Evolutionary conservation across 1,284 basidiomycete species (phyloP).

Genomic region (Ceratobasidium sp.): DNA sequence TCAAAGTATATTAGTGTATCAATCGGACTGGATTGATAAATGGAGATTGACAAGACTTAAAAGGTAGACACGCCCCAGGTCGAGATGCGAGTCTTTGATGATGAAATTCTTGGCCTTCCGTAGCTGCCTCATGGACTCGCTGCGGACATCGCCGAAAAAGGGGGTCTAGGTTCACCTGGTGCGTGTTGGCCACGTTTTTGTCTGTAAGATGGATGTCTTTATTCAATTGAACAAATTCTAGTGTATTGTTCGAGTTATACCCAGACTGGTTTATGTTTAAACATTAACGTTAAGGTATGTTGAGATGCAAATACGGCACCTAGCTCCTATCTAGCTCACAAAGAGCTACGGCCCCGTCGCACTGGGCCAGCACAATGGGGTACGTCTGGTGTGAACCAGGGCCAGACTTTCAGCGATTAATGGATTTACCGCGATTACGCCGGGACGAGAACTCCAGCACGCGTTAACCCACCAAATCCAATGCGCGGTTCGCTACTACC

Average conservation of each 20-base stretch:
- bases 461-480: slow-evolving; percentile 14
- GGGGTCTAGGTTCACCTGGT: slow-evolving; percentile 15
- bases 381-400: slow-evolving; percentile 5
- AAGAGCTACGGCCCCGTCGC: slow-evolving; percentile 1
- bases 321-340: no score
- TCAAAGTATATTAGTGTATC: slow-evolving; percentile 38
- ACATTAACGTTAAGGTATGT: slow-evolving; percentile 11
- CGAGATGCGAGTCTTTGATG: neutral
- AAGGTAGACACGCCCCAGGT: neutral
- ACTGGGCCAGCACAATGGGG: slow-evolving; percentile 15
- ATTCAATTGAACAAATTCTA: neutral
- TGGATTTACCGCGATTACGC: slow-evolving; percentile 31
- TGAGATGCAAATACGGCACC: no score
- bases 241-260: neutral
- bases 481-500: slow-evolving; percentile 12
- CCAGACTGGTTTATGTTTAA: slow-evolving; percentile 1
- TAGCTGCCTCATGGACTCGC: slow-evolving; percentile 26
- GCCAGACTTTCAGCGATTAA: slow-evolving; percentile 25
- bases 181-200: slow-evolving; percentile 35
- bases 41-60: neutral
- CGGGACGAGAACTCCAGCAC: slow-evolving; percentile 30
- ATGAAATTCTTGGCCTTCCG: slow-evolving; percentile 26
- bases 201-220: slow-evolving; percentile 6
- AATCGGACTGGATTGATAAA: slow-evolving; percentile 21
- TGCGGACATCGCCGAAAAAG: slow-evolving; percentile 30